phyloP scores from a whole-genome alignment of 2,329 filamentous ascomycete species.

The Clarireedia paspali region DNA sequence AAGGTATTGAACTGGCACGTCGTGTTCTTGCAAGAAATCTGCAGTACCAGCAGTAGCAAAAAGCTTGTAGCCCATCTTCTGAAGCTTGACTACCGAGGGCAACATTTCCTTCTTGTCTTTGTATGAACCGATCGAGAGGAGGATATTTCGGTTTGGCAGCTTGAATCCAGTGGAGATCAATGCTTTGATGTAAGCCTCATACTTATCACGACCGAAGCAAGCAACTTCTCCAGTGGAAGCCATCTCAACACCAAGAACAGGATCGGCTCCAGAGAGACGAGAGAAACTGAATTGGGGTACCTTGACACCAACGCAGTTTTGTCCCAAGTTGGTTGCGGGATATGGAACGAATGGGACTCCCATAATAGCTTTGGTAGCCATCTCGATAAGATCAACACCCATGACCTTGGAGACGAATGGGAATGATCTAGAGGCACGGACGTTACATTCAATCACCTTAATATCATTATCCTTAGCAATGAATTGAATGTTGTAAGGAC shows the following conservation, averaged over 20 bases:
- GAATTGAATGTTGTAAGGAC: constrained; percentile 99
- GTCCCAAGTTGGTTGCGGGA: constrained; percentile 76
- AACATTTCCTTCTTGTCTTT: constrained; percentile 88
- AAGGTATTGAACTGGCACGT: constrained; percentile 85
- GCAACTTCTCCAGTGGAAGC: constrained; percentile 94
- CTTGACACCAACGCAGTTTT: constrained; percentile 90
- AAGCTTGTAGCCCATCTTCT: constrained; percentile 83
- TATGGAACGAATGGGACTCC: constrained; percentile 80
- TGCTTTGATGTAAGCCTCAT: constrained; percentile 98
- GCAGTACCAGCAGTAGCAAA: constrained; percentile 95
- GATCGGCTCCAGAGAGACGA: constrained; percentile 90
- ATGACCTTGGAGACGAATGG: constrained; percentile 97
- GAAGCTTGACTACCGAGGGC: constrained; percentile 81
- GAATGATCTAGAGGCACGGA: constrained; percentile 95
- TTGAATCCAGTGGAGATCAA: constrained; percentile 92
- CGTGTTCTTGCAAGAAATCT: constrained; percentile 91
- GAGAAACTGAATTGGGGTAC: constrained; percentile 99
- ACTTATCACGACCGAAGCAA: constrained; percentile 91
- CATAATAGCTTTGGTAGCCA: constrained; percentile 82
- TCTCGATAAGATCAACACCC: constrained; percentile 92
- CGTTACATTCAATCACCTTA: constrained; percentile 97
- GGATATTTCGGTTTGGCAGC: constrained; percentile 87
- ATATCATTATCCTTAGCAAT: constrained; percentile 75
- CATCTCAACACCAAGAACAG: constrained; percentile 98
- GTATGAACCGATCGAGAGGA: constrained; percentile 98